These are phyloP conservation scores for Heimioporus sp. DNA, from an alignment of 768 basidiomycete genomes.

Conservation along the genomic window DNA sequence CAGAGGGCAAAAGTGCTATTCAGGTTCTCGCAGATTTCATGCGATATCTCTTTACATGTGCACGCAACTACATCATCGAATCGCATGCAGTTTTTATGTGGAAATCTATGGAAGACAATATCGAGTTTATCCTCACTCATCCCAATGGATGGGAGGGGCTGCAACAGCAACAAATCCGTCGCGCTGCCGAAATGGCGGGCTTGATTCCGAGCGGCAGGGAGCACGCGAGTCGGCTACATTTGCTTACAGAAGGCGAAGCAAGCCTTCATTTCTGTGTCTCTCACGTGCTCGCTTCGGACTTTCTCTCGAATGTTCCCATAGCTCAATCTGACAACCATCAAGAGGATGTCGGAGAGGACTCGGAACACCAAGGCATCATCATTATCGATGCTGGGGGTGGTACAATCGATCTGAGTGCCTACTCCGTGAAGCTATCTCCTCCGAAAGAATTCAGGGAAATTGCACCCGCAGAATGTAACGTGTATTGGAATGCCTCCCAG, in stretches of 20 bases:
- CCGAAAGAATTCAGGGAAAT: too few relatives aligned
- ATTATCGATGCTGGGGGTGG: too few relatives aligned
- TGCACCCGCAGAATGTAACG: constrained; percentile 24
- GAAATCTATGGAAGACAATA: constrained; percentile 20
- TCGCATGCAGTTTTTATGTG: constrained; percentile 24
- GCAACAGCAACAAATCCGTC: constrained; percentile 29
- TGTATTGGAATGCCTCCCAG: neutral
- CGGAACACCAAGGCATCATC: too few relatives aligned
- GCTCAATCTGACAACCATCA: too few relatives aligned
- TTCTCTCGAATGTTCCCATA: constrained; percentile 7
- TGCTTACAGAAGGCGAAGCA: constrained; percentile 27
- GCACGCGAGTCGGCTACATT: constrained; percentile 15
- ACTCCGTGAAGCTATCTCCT: too few relatives aligned
- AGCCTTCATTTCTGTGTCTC: constrained; percentile 37
- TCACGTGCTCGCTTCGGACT: constrained; percentile 37
- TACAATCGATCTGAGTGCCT: too few relatives aligned
- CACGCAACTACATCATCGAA: constrained; percentile 20
- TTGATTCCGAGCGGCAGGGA: constrained; percentile 15
- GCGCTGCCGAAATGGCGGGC: constrained; percentile 21
- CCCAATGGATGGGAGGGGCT: constrained; percentile 33
- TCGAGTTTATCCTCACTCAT: constrained; percentile 26
- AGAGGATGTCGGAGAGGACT: too few relatives aligned
- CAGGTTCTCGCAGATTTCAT: constrained; percentile 27
- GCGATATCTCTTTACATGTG: constrained; percentile 25
- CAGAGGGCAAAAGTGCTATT: constrained; percentile 7